Percentiles rank a stretch among this genome's conserved stretches.
Evolutionary conservation across 345 rosid genomes (phyloP).

Genomic region (Theobroma cacao): DNA sequence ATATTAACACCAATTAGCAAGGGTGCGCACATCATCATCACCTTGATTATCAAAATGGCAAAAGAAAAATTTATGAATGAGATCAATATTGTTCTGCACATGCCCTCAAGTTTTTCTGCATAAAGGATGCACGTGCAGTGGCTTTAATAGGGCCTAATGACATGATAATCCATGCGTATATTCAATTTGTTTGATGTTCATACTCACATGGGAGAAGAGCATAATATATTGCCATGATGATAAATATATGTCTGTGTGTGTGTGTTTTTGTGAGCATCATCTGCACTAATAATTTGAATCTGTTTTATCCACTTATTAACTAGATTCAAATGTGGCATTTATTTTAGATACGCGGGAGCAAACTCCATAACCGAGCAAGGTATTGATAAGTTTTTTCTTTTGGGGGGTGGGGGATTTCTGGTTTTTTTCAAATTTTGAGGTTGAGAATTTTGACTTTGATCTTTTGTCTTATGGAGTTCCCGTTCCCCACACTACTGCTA

Average conservation of each 20-base stretch:
- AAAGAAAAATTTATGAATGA: background rate
- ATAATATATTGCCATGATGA: background rate
- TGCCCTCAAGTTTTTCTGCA: background rate
- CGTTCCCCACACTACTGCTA: background rate
- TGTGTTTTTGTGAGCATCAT: background rate
- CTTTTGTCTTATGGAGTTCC: background rate
- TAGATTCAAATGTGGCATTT: slow-evolving; percentile 8
- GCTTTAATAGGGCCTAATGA: background rate
- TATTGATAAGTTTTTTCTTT: slow-evolving; percentile 31
- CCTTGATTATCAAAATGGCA: background rate
- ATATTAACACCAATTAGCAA: background rate
- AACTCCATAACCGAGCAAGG: slow-evolving; percentile 94
- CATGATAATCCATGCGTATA: background rate
- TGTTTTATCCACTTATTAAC: background rate
- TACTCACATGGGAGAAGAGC: background rate
- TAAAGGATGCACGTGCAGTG: background rate
- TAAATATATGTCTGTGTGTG: background rate
- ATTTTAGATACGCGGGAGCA: slow-evolving; percentile 89
- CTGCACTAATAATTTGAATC: background rate
- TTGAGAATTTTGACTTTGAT: background rate
- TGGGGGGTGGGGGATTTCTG: background rate
- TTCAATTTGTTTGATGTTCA: background rate
- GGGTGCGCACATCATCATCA: background rate
- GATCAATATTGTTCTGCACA: background rate
- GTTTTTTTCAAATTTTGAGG: background rate